Percentiles rank a stretch among this genome's conserved stretches.
These are phyloP conservation scores for Eutrema japonicum DNA, from an alignment of 345 rosid genomes.

Conservation along the genomic window DNA sequence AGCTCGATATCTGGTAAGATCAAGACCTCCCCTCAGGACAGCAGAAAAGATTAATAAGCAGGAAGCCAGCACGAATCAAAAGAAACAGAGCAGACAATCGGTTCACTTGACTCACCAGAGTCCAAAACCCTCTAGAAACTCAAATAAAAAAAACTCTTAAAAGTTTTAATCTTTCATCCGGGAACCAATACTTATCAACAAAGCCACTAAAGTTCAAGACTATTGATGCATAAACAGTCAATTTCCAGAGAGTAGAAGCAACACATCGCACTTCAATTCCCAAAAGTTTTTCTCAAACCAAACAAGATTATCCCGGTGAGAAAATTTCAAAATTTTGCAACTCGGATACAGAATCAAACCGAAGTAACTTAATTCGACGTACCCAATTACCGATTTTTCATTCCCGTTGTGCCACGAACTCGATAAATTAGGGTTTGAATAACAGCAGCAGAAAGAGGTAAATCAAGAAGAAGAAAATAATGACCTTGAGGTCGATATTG, in stretches of 20 bases:
- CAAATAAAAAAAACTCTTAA: slow-evolving; percentile 6
- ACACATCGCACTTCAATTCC: background rate
- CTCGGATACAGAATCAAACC: slow-evolving; percentile 11
- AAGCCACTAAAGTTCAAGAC: slow-evolving; percentile 15
- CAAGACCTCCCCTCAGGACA: slow-evolving; percentile 14
- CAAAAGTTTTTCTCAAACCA: background rate
- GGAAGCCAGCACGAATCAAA: background rate
- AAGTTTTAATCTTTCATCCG: slow-evolving; percentile 7
- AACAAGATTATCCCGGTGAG: slow-evolving; percentile 16
- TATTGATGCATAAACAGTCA: slow-evolving; percentile 13
- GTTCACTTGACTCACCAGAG: background rate
- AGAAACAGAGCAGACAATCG: slow-evolving; percentile 14
- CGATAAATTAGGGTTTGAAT: slow-evolving; percentile 27
- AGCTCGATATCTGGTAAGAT: slow-evolving; percentile 3
- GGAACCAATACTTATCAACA: background rate
- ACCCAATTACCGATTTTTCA: slow-evolving; percentile 3
- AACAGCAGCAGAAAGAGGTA: background rate
- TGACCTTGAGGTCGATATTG: slow-evolving; percentile 89
- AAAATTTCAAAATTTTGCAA: slow-evolving; percentile 2
- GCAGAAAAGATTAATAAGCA: background rate
- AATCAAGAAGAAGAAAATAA: background rate
- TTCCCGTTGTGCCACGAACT: background rate
- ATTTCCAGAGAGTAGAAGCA: background rate
- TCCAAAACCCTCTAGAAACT: background rate
- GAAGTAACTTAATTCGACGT: slow-evolving; percentile 5